Percentiles rank a stretch among this genome's conserved stretches.
Evolutionary conservation across 441 rosid species (phyloP).

Genomic region (Heliophila coronopifolia): DNA sequence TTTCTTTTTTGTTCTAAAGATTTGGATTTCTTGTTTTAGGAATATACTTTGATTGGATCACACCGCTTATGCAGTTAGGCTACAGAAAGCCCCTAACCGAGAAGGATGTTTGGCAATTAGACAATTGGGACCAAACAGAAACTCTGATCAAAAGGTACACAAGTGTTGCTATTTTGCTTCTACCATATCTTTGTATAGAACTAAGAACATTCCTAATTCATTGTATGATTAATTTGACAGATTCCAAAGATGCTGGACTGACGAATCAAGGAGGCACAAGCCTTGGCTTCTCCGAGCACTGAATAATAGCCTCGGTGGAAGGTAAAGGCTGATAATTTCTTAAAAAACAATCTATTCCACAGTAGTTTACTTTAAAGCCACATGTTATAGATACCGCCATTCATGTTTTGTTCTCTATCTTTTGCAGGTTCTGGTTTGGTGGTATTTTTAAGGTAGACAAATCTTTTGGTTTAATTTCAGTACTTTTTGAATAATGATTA

Average conservation of each 20-base stretch:
- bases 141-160: slow-evolving; percentile 56
- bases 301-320: slow-evolving; percentile 65
- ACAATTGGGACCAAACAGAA: slow-evolving; percentile 85
- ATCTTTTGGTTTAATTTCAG: background rate
- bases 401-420: slow-evolving; percentile 7
- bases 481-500: background rate
- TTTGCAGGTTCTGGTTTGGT: slow-evolving; percentile 79
- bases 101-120: slow-evolving; percentile 90
- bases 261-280: slow-evolving; percentile 63
- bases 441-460: slow-evolving; percentile 75
- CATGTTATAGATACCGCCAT: background rate
- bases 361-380: slow-evolving; percentile 9
- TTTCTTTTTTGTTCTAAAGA: background rate
- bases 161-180: slow-evolving; percentile 15
- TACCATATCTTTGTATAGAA: background rate
- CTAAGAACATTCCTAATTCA: slow-evolving; percentile 9
- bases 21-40: slow-evolving; percentile 37
- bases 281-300: slow-evolving; percentile 88
- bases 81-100: slow-evolving; percentile 76
- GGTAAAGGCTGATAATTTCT: slow-evolving; percentile 37
- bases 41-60: slow-evolving; percentile 84
- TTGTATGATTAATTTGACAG: slow-evolving; percentile 31
- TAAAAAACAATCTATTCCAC: background rate
- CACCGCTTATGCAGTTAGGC: slow-evolving; percentile 81
- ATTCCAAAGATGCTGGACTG: slow-evolving; percentile 71